Evolutionary conservation across 495 filamentous ascomycete genomes (phyloP), one percentile per base, ranked within the genome.

Genomic region (Aspergillus bridgeri): DNA sequence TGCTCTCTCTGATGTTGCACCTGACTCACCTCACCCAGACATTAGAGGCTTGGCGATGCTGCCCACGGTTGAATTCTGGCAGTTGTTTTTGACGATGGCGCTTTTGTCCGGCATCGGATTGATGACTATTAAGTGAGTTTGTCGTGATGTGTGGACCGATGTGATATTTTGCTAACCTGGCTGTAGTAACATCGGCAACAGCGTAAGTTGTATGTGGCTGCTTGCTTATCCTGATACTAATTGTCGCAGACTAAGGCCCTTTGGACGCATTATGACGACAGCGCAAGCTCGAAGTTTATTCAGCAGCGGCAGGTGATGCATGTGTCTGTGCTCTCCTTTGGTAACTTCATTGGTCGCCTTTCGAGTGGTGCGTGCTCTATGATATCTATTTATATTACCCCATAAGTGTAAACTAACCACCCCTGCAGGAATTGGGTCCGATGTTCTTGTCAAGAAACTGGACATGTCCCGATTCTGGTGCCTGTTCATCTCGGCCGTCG

Each of bases 61-160:
- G n/a, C 76, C 75, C 33, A 82, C 79, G 48, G 60, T 86, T 52
- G 90, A 96, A 51, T 98, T 98, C 72, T 98, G 92, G 90, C 85
- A 94, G 62, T 74, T 95, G 42, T 98, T 91, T 68, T 63, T 82
- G 51, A 83, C 95, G 42, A 88, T 98, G 82, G 93, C 87, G 29
- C 80, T 97, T 17, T 76, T 98, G 59, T 91, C 91, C 19, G 94
- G 94, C 44, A 89, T 96, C 66, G 94, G 94, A 11, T 72, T 98
- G 65, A 98, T 98, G 94, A 98, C 95, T 3, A 98, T 98, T 69
- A 98, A 98, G 91, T 96, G 76, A 73, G 90, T 82, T 48, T 23
- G 13, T 47, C n/a, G 22, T 54, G 47, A 6, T 15, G 17, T 9
- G 19, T 5, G 11, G 19, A 5, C 44, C 42, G 24, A 45, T 47